Conservation (phyloP, 23 red algal genomes). For the Gracilariopsis chorda region DNA sequence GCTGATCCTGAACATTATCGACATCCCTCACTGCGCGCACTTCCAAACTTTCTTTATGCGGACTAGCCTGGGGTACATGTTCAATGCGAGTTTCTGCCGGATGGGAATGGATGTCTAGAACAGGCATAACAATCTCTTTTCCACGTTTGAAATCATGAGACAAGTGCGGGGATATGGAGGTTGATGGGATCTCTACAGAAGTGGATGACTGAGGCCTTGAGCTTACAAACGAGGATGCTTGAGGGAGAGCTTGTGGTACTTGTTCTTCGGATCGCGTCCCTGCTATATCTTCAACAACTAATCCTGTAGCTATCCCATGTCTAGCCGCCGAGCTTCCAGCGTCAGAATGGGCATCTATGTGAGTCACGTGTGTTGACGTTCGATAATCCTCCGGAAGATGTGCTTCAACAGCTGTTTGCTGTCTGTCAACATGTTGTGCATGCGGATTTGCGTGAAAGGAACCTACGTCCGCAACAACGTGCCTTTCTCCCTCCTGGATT, state of each 20-base stretch:
- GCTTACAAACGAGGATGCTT: conserved; percentile 14
- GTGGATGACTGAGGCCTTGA: conserved; percentile 20
- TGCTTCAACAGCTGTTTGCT: neutral
- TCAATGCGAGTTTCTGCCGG: neutral
- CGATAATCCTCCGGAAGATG: neutral
- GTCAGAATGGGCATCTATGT: neutral
- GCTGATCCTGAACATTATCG: neutral
- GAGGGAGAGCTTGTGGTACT: neutral
- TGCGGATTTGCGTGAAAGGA: neutral
- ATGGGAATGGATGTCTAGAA: neutral
- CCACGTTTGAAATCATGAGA: neutral
- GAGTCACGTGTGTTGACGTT: neutral
- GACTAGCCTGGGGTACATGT: neutral
- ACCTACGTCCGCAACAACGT: neutral
- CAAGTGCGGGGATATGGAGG: neutral
- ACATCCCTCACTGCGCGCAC: neutral
- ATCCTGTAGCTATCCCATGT: neutral
- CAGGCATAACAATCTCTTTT: neutral
- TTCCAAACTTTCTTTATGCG: conserved; percentile 1
- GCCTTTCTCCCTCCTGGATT: neutral
- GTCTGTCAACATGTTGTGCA: neutral
- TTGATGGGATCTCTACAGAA: neutral
- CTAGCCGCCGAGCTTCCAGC: neutral
- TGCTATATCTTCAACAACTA: neutral
- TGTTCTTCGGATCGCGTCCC: neutral